Conservation (phyloP, 192 early-diverging fungal species). For the Coemansia sp. region DNA sequence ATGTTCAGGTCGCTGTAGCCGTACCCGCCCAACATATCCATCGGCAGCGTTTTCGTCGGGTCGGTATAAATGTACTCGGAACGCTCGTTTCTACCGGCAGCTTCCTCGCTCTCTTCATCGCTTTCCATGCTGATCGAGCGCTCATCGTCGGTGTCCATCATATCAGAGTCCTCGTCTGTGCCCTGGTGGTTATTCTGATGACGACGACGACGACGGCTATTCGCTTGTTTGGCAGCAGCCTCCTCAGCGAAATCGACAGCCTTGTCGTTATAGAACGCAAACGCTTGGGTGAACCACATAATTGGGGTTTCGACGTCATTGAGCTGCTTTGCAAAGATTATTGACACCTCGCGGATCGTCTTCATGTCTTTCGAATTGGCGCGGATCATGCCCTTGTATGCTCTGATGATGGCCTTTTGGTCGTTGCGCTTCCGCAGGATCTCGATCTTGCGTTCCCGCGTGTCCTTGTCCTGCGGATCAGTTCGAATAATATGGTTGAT, state of each 20-base stretch:
- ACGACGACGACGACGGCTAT: conserved; percentile 7
- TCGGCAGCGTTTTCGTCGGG: conserved; percentile 35
- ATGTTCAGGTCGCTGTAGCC: conserved; percentile 78
- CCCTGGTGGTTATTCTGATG: not conserved
- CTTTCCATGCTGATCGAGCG: not conserved
- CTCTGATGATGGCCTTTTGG: conserved; percentile 56
- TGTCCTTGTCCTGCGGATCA: conserved; percentile 65
- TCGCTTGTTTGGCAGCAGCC: conserved; percentile 47
- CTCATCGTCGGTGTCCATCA: conserved; percentile 1
- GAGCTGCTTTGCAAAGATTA: conserved; percentile 56
- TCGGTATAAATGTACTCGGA: conserved; percentile 22
- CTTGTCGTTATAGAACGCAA: conserved; percentile 55
- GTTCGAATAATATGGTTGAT: conserved; percentile 64
- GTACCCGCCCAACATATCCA: conserved; percentile 62
- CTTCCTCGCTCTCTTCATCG: conserved; percentile 34
- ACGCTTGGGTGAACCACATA: conserved; percentile 35
- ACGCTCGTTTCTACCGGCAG: conserved; percentile 20
- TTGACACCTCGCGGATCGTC: conserved; percentile 61
- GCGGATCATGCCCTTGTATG: conserved; percentile 60
- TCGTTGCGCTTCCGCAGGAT: conserved; percentile 61
- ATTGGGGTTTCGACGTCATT: conserved; percentile 40
- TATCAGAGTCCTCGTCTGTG: conserved; percentile 4
- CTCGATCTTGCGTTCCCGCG: conserved; percentile 68
- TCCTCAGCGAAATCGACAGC: conserved; percentile 62
- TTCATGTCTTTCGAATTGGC: conserved; percentile 67